These are phyloP conservation scores for Barbatosphaeria neglecta DNA, from an alignment of 495 filamentous ascomycete species.

Conservation along the genomic window DNA sequence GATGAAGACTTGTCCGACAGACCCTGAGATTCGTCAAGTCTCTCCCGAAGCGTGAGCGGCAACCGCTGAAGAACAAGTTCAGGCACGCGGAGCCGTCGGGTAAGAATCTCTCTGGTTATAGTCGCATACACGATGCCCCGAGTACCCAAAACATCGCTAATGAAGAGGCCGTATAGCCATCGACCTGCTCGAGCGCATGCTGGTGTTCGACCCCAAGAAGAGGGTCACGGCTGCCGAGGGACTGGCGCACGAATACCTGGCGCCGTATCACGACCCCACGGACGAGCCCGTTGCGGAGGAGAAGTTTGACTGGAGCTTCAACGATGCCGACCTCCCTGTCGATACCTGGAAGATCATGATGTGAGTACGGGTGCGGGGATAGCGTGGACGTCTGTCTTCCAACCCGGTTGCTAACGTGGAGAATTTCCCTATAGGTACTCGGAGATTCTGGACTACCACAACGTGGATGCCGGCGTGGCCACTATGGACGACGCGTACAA, in stretches of 20 bases:
- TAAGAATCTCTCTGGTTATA: too few relatives aligned
- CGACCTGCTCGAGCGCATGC: conserved; percentile 89
- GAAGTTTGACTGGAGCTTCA: conserved; percentile 99
- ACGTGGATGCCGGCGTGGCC: conserved; percentile 53
- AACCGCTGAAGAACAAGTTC: conserved; percentile 85
- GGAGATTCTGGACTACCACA: conserved; percentile 98
- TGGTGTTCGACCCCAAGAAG: conserved; percentile 78
- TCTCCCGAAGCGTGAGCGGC: conserved; percentile 86
- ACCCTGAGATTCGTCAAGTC: conserved; percentile 96
- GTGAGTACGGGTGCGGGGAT: conserved; percentile 37
- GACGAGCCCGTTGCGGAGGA: conserved; percentile 93
- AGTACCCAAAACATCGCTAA: too few relatives aligned
- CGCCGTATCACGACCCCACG: conserved; percentile 92
- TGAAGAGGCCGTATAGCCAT: conserved; percentile 45
- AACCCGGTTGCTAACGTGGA: neutral
- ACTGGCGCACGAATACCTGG: conserved; percentile 68
- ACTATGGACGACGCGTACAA: conserved; percentile 26
- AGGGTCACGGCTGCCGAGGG: conserved; percentile 53
- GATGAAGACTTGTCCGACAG: too few relatives aligned
- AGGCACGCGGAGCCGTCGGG: conserved; percentile 88
- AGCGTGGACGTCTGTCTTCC: too few relatives aligned
- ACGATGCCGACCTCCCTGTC: conserved; percentile 92
- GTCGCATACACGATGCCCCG: too few relatives aligned
- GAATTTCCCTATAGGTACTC: conserved; percentile 67
- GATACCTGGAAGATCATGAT: conserved; percentile 99